Conservation (phyloP, 2,329 filamentous ascomycete genomes). For the Pseudocercospora eumusae region DNA sequence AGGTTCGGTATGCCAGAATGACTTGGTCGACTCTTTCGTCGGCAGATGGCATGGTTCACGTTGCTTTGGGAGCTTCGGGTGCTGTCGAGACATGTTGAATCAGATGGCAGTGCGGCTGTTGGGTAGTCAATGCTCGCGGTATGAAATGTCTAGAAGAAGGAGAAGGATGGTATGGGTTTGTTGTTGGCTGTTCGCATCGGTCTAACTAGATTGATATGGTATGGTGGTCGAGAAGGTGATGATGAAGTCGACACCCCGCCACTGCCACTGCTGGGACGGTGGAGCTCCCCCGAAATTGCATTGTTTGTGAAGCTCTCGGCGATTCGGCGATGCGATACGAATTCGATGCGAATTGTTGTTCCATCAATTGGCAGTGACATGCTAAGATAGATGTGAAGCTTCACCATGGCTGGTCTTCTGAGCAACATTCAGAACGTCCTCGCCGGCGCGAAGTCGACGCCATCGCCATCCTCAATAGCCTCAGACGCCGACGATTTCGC, state of each 20-base stretch:
- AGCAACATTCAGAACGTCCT: constrained; percentile 71
- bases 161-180: too few relatives aligned
- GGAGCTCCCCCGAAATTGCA: neutral
- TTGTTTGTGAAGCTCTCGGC: neutral
- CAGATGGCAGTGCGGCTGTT: too few relatives aligned
- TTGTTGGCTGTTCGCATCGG: neutral
- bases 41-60: constrained; percentile 31
- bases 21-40: constrained; percentile 41
- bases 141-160: neutral
- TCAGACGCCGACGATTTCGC: constrained; percentile 64
- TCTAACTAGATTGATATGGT: neutral
- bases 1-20: constrained; percentile 74
- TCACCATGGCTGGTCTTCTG: constrained; percentile 59
- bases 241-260: neutral
- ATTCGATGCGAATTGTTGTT: neutral
- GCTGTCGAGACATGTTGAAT: constrained; percentile 22
- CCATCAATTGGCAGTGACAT: neutral
- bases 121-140: neutral
- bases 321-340: neutral
- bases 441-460: constrained; percentile 64
- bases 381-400: neutral
- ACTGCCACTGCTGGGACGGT: neutral
- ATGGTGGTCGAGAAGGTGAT: too few relatives aligned
- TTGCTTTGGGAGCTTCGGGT: constrained; percentile 26
- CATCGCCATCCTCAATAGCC: constrained; percentile 43